Evolutionary conservation across 805 yeast genomes (phyloP), one percentile per base, ranked within the genome.

Genomic region (Nakazawaea wickerhamii): DNA sequence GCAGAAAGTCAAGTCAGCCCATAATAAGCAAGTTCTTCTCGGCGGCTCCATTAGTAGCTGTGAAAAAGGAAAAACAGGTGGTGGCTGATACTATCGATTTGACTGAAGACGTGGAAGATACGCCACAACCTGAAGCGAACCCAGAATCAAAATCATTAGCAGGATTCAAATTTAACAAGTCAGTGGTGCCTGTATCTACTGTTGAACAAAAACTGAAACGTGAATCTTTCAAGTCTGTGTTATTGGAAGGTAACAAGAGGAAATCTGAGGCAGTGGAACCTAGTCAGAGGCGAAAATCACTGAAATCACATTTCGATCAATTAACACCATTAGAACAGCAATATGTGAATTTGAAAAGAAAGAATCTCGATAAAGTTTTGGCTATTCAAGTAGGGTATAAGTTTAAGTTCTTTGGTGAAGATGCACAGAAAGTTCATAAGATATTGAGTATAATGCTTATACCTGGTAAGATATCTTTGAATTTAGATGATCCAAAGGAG

Each of bases 311-410:
- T 15, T 38, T 43, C 23, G 46, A 43, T 22, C 43, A 31, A 44
- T 60, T 81, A 36, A 84, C 95, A 0, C 96, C 97, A 0, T 60
- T 90, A 28, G 97, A 89, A 50, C 74, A 72, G 47, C 97, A 90
- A 59, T 79, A 80, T 46, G 64, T 79, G 22, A 81, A 79, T 3
- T 63, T 93, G 40, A 89, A 89, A 54, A 50, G 60, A 5, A 53
- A 60, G 2, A 64, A 91, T 55, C 55, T 55, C 40, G 95, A 87
- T 50, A 85, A 85, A 40, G 51, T 93, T 1, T 64, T 93, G 7
- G 80, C 93, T 0, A 71, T 91, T 20, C 93, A 93, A 57, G 95
- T 86, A 3, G 99, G 99, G 0, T 93, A 91, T 64, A 89, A 88
- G 59, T 93, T 79, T 63, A 86, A 85, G 54, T 81, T 90, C 47